Evolutionary conservation across 495 filamentous ascomycete genomes (phyloP), one percentile per base, ranked within the genome.

Genomic region (Penicillium goetzii): DNA sequence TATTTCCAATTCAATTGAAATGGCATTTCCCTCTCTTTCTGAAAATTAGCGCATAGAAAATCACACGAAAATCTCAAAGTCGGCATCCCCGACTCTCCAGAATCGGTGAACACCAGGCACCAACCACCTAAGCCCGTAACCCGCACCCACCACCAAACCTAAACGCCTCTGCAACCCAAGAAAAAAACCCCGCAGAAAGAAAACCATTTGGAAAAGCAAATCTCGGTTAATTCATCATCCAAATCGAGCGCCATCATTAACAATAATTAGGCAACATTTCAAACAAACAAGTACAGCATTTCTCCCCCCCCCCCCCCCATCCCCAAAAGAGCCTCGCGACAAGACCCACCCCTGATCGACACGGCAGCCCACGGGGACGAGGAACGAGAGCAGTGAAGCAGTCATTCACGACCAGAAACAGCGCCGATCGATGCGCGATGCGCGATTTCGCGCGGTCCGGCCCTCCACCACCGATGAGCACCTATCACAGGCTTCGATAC

Each of bases 391-490:
- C 43, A 47, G 19, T 47, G 5, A 43, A 7, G 3, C 15, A 5
- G 0, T 41, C 14, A 41, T 5, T 25, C 43, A 43, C 19, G 43
- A 47, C 43, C 21, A 23, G 43, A 25, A 23, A 23, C 21, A 47
- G 19, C 10, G 43, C 19, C 43, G 21, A 47, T 47, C 43, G 43
- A 47, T 47, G 43, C 21, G 19, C 47, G 47, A 30, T 30, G 23
- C 1, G 47, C 25, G 25, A 51, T 51, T 51, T 51, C 47, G 11
- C 47, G 26, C 47, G 47, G 47, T 26, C 47, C 47, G 47, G 25
- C 26, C 26, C 47, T 51, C 19, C 43, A 23, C 21, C 21, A 14
- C 43, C 2, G 21, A 23, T 14, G 9, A 47, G 25, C n/a, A n/a
- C 25, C 47, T 51, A 51, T 51, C 47, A 51, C 14, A 26, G 47